phyloP scores from a whole-genome alignment of 805 yeast genomes.

The Spathaspora hagerdaliae region DNA sequence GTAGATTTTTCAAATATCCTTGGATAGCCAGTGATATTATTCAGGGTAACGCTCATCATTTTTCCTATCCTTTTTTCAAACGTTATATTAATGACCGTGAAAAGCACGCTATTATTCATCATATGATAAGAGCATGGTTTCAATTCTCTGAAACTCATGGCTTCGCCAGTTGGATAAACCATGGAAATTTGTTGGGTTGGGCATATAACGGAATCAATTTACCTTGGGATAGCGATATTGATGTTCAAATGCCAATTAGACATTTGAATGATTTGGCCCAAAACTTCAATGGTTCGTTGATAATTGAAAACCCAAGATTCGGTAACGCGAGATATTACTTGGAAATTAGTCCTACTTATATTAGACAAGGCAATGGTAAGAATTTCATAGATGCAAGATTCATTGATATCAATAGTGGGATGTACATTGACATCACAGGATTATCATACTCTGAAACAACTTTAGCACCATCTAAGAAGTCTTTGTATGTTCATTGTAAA shows the following conservation, averaged over 20 bases:
- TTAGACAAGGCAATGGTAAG: constrained; percentile 39
- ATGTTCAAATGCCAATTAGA: constrained; percentile 24
- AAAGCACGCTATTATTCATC: constrained; percentile 34
- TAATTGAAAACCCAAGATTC: constrained; percentile 25
- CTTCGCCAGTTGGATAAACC: constrained; percentile 25
- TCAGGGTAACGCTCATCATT: constrained; percentile 30
- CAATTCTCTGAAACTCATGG: constrained; percentile 28
- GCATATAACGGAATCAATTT: constrained; percentile 26
- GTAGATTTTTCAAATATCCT: constrained; percentile 35
- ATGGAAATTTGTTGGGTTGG: constrained; percentile 29
- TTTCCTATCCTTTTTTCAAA: constrained; percentile 35
- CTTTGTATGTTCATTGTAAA: constrained; percentile 32
- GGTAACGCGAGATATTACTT: constrained; percentile 25
- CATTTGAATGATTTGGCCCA: constrained; percentile 21
- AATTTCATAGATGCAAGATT: constrained; percentile 35
- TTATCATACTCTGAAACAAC: constrained; percentile 23
- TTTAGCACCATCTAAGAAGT: constrained; percentile 13
- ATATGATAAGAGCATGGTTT: constrained; percentile 36
- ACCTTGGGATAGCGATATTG: constrained; percentile 32
- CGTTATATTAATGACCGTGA: constrained; percentile 31
- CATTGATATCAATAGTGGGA: constrained; percentile 35
- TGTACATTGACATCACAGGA: constrained; percentile 44
- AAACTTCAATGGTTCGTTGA: constrained; percentile 19
- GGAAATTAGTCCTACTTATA: constrained; percentile 23
- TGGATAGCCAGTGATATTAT: constrained; percentile 35